Evolutionary conservation across 1,284 basidiomycete genomes (phyloP), one percentile per base, ranked within the genome.

Genomic region (Phlebopus sp.): DNA sequence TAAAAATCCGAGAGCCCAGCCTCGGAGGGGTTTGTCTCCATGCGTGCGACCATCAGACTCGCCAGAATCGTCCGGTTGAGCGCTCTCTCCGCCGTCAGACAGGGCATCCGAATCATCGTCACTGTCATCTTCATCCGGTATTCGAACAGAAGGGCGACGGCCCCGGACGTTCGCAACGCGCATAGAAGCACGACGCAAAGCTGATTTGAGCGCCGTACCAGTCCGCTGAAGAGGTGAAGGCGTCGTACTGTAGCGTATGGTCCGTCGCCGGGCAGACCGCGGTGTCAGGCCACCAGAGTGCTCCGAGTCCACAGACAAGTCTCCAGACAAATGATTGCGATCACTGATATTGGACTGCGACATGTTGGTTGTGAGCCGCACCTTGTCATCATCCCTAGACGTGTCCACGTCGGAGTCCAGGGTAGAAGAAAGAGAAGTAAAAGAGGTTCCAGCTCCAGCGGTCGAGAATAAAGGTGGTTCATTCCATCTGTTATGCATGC

Each of bases 81-180:
- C 55, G 36, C 57, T 55, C 51, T 58, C 50, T 50, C 58, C 58
- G 46, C 40, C 57, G n/a, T 55, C 55, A 10, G 42, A 27, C 4
- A 35, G 23, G 0, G 42, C 31, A 19, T 38, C 35, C 2, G 47
- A 38, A 42, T 61, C 42, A 44, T 44, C 55, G 10, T 67, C 64
- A 35, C 70, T 69, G 17, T 73, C 72, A 34, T 71, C 67, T 5
- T 69, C 75, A 52, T 86, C 84, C 10, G 63, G 72, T 13, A 85
- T 59, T 25, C 77, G 72, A 11, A 82, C 62, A 49, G 82, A 81
- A 31, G 77, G 77, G 46, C 83, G 82, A n/a, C 70, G 70, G 4
- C 82, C 82, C 31, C 82, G 83, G 41, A 93, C 69, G 62, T 92
- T 92, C 31, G 92, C 91, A 14, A 97, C 91, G 17, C 93, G 81